Base-by-base conservation (phyloP, 345 rosid genomes). In the Syzygium grande region DNA sequence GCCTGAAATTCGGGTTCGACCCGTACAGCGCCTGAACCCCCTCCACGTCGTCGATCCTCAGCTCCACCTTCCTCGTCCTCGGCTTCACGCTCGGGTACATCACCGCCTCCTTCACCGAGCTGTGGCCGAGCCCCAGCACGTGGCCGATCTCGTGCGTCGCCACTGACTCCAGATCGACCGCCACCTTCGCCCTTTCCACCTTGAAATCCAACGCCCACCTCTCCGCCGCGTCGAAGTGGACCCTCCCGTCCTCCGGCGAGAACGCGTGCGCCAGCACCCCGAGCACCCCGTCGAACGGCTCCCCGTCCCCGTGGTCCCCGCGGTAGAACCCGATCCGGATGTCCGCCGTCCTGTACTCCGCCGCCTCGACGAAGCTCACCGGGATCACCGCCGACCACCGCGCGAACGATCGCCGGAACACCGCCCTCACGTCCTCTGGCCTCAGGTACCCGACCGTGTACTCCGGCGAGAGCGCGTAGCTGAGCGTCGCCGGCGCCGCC, bases 121-220 rank as follows among this genome's bases (percentile, higher is more conserved):
- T 90, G 88, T 98, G 99, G 52, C 92, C 98, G 88, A 98, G 88
- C 5, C 99, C 99, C 29, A 98, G 91, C 51, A 95, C 85, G 85
- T 97, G 99, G 73, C 99, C 99, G 3, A 97, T 97, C 93, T 97
- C 99, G 87, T 97, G 99, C 5, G 95, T 96, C 29, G 94, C 99
- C 89, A 97, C 99, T 2, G 99, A 96, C 85, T 97, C 99, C 93
- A 97, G 90, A 52, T 97, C 98, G 89, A 97, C 92, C 11, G 98
- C 99, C 30, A n/a, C 90, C 87, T 56, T 92, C 19, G 95, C 95
- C 86, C 89, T 92, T 51, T 68, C 92, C 51, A 41, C 85, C 29
- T 89, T 90, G 11, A 95, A 93, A 53, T 95, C 94, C 22, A 95
- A 85, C 51, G 93, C 91, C 99, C 99, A 97, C 9, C 91, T 94